These are phyloP conservation scores for Suhomyces sp. DNA, from an alignment of 805 yeast species.

Conservation along the genomic window DNA sequence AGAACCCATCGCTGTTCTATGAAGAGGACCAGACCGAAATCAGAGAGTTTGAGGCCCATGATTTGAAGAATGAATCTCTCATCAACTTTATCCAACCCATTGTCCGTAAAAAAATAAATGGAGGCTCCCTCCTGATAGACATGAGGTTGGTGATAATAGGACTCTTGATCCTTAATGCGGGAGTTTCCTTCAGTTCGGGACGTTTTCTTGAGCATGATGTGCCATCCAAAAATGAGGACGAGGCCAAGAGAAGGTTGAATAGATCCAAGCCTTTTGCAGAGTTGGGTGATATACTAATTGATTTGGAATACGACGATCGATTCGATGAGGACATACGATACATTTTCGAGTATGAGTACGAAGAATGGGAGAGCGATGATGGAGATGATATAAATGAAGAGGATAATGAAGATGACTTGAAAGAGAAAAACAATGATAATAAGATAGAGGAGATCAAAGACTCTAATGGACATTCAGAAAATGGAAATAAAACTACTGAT, in stretches of 20 bases:
- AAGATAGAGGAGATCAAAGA: not conserved
- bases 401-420: constrained; percentile 5
- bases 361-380: constrained; percentile 14
- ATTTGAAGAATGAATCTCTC: constrained; percentile 57
- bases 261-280: constrained; percentile 31
- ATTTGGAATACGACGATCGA: constrained; percentile 59
- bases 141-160: constrained; percentile 59
- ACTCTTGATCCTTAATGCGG: constrained; percentile 34
- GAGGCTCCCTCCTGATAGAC: constrained; percentile 60
- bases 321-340: constrained; percentile 68
- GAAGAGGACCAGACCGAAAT: constrained; percentile 13
- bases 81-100: constrained; percentile 64
- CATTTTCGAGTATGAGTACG: constrained; percentile 56
- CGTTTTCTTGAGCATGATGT: constrained; percentile 3
- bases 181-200: constrained; percentile 17
- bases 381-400: constrained; percentile 8
- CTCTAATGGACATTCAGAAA: no score
- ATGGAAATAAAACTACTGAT: no score
- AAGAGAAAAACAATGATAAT: constrained; percentile 14
- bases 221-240: constrained; percentile 7
- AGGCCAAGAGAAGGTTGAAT: constrained; percentile 14
- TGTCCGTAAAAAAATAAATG: constrained; percentile 54
- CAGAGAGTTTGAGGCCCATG: constrained; percentile 38
- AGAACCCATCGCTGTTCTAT: constrained; percentile 28
- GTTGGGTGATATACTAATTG: constrained; percentile 53